These are phyloP conservation scores for Porphyra umbilicalis DNA, from an alignment of 31 red algal species.

Conservation along the genomic window DNA sequence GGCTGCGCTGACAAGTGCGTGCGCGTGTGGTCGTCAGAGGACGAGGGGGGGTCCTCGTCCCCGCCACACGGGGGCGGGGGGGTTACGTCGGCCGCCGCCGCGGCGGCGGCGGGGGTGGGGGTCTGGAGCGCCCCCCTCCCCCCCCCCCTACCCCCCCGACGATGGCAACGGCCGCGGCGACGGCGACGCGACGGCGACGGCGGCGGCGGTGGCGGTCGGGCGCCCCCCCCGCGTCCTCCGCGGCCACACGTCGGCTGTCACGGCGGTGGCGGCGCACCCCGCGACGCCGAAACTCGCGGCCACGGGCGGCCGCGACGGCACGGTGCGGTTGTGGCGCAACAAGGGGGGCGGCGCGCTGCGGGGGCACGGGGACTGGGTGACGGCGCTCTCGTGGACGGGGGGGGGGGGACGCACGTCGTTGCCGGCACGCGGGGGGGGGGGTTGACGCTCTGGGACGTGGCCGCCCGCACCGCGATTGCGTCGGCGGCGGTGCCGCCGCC, in stretches of 20 bases:
- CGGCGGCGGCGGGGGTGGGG: background rate
- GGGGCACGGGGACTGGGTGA: background rate
- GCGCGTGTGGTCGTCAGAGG: background rate
- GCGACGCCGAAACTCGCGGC: background rate
- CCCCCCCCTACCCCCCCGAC: background rate
- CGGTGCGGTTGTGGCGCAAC: background rate
- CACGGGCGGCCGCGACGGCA: background rate
- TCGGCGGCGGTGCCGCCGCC: background rate
- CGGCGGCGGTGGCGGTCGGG: background rate
- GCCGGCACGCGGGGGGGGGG: background rate
- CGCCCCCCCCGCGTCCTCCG: background rate
- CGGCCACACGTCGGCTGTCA: background rate
- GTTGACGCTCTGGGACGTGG: background rate
- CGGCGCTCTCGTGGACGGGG: background rate
- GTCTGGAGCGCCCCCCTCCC: background rate
- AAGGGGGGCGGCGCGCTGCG: background rate
- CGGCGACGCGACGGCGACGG: background rate
- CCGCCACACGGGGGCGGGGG: background rate
- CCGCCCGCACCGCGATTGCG: background rate
- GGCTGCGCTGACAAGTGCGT: background rate
- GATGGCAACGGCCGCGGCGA: background rate
- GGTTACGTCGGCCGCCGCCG: background rate
- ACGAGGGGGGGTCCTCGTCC: background rate
- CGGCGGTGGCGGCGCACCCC: background rate
- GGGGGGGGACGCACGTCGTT: background rate